These are phyloP conservation scores for Kuraishia borneana DNA, from an alignment of 805 yeast genomes.

Conservation along the genomic window DNA sequence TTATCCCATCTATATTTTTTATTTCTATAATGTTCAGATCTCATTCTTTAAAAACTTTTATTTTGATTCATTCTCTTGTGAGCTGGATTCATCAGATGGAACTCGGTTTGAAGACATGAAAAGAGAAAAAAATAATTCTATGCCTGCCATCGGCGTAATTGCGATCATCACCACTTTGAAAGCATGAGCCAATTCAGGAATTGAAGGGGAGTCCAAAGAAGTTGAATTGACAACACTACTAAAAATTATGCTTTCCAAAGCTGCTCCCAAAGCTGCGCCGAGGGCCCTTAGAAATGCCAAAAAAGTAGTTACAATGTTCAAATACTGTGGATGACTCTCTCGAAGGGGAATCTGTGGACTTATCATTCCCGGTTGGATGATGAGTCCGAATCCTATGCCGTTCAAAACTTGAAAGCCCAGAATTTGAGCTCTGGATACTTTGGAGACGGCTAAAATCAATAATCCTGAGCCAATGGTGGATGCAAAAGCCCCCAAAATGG, in stretches of 20 bases:
- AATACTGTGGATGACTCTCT: constrained; percentile 26
- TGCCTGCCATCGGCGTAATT: not conserved
- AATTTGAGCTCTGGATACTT: constrained; percentile 18
- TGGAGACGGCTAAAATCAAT: constrained; percentile 15
- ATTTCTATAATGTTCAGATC: no score
- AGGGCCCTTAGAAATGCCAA: constrained; percentile 32
- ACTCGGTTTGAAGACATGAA: not conserved
- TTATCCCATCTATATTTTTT: no score
- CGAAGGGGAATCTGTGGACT: constrained; percentile 27
- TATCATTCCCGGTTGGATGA: constrained; percentile 31
- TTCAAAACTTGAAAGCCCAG: constrained; percentile 33
- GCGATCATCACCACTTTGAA: not conserved
- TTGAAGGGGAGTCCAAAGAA: not conserved
- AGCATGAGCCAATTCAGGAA: no score
- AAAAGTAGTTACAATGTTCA: constrained; percentile 35
- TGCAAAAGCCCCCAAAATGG: constrained; percentile 23
- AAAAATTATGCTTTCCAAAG: constrained; percentile 29
- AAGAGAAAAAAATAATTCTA: not conserved
- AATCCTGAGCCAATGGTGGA: constrained; percentile 35
- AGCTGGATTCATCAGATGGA: no score
- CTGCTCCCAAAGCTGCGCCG: constrained; percentile 37
- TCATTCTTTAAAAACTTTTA: no score
- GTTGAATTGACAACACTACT: constrained; percentile 1
- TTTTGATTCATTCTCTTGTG: no score
- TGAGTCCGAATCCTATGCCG: constrained; percentile 37